Conservation (phyloP, 495 filamentous ascomycete genomes). For the Penicillium samsonianum region DNA sequence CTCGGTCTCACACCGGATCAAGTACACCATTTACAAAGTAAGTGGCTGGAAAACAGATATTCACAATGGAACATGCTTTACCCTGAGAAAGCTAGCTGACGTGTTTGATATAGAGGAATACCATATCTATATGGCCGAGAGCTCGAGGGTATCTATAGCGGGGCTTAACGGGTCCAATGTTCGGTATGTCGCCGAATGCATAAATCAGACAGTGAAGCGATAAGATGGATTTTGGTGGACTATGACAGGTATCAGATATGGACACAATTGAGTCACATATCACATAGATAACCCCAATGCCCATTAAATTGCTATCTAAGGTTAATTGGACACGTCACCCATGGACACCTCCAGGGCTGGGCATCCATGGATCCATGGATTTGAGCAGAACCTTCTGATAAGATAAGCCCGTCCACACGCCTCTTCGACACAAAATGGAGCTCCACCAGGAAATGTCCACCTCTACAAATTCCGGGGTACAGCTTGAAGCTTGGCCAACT, state of each 20-base stretch:
- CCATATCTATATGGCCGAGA: slow-evolving; percentile 1
- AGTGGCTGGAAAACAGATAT: too few relatives aligned
- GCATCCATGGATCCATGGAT: too few relatives aligned
- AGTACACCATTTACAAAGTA: too few relatives aligned
- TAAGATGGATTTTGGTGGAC: background rate
- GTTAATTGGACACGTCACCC: too few relatives aligned
- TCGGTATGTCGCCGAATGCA: background rate
- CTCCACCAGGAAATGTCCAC: slow-evolving; percentile 13
- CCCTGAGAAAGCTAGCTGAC: background rate
- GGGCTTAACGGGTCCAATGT: background rate
- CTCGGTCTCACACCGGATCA: too few relatives aligned
- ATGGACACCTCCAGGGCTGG: too few relatives aligned
- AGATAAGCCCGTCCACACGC: slow-evolving; percentile 15
- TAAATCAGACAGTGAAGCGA: background rate
- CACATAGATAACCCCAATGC: background rate
- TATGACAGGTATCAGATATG: background rate
- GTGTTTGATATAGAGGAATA: background rate
- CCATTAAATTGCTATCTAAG: too few relatives aligned
- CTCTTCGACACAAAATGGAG: slow-evolving; percentile 16
- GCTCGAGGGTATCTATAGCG: background rate
- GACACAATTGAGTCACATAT: too few relatives aligned
- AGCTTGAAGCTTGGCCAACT: slow-evolving; percentile 11
- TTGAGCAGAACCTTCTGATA: too few relatives aligned
- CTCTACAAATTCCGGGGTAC: slow-evolving; percentile 15
- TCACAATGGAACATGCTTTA: too few relatives aligned